These are phyloP conservation scores for Talaromyces islandicus DNA, from an alignment of 2,329 filamentous ascomycete species.

Conservation along the genomic window DNA sequence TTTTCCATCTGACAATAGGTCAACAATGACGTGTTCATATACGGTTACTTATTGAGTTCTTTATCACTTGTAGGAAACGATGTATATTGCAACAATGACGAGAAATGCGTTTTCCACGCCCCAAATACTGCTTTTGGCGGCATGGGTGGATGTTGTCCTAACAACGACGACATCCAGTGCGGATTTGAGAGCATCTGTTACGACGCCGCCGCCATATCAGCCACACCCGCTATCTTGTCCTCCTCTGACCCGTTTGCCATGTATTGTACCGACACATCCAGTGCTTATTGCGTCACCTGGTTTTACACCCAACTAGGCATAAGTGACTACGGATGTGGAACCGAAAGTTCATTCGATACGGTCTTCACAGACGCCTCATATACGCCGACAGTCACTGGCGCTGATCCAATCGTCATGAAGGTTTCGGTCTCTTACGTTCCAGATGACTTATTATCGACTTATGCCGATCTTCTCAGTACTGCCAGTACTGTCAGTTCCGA, in stretches of 20 bases:
- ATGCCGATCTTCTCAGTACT: neutral
- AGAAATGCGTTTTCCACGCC: constrained; percentile 13
- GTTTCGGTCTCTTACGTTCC: neutral
- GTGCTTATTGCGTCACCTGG: constrained; percentile 9
- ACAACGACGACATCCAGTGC: constrained; percentile 5
- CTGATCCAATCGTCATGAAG: neutral
- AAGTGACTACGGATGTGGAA: constrained; percentile 11
- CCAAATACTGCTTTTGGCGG: constrained; percentile 9
- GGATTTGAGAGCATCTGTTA: constrained; percentile 12
- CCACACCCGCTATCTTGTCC: constrained; percentile 5
- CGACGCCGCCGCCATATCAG: constrained; percentile 3
- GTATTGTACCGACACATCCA: neutral
- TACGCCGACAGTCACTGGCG: neutral
- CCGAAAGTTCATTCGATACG: neutral
- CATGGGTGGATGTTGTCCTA: constrained; percentile 13
- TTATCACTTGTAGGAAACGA: neutral
- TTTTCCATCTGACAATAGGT: too few species aligned
- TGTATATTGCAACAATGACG: neutral
- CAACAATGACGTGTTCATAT: too few species aligned
- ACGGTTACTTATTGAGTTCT: too few species aligned
- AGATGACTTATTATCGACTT: neutral
- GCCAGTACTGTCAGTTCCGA: neutral
- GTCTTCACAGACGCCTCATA: neutral
- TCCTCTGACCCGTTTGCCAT: neutral
- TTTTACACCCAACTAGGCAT: constrained; percentile 9